Conservation (phyloP, 73 alveolate genomes). For the Paramecium sonneborni region DNA sequence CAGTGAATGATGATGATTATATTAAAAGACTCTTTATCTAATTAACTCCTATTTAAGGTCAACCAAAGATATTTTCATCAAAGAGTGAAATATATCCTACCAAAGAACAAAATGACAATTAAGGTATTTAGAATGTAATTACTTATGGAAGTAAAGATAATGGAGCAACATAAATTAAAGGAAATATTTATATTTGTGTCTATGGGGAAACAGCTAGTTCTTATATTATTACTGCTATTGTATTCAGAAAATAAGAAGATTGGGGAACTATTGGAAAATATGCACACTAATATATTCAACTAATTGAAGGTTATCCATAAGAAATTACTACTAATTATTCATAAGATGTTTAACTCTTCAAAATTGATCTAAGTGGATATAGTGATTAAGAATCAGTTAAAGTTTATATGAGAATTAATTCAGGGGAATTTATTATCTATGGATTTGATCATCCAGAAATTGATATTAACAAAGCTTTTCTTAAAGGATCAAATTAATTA, state of each 20-base stretch:
- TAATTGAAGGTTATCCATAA: not conserved
- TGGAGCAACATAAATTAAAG: not conserved
- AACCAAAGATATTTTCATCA: not conserved
- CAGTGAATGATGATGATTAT: not conserved
- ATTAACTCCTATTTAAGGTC: slow-evolving; percentile 15
- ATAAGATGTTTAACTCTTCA: not conserved
- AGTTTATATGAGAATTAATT: not conserved
- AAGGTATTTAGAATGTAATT: not conserved
- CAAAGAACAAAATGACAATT: not conserved
- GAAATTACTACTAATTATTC: not conserved
- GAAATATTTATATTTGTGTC: not conserved
- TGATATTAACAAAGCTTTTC: not conserved
- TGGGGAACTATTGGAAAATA: not conserved
- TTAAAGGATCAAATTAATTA: not conserved
- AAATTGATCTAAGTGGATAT: not conserved
- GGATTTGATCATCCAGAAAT: slow-evolving; percentile 38
- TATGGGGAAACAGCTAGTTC: slow-evolving; percentile 19
- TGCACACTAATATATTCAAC: not conserved
- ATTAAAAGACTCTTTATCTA: not conserved
- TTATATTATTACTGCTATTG: not conserved
- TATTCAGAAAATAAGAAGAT: not conserved
- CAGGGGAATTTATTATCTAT: not conserved
- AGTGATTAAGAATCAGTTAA: not conserved
- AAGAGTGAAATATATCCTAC: not conserved
- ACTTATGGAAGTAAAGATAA: not conserved